These are phyloP conservation scores for Boletus coccyginus DNA, from an alignment of 768 basidiomycete species.

Conservation along the genomic window DNA sequence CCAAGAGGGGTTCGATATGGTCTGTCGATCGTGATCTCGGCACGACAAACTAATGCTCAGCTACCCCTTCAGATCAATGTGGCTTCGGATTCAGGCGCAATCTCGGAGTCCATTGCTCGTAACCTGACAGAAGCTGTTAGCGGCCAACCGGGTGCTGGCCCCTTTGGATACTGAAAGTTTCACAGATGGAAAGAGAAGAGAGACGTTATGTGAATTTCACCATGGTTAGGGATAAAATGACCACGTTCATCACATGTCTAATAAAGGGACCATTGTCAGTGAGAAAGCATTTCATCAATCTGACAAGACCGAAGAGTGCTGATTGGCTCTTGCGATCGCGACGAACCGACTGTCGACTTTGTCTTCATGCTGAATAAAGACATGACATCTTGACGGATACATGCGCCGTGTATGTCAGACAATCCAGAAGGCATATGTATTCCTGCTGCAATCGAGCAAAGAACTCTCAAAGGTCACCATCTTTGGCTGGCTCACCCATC, in stretches of 20 bases:
- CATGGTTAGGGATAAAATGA: not conserved
- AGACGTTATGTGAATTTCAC: not conserved
- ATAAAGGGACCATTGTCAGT: not conserved
- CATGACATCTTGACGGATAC: not conserved
- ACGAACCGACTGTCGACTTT: not conserved
- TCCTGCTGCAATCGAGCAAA: not conserved
- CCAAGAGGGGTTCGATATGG: constrained; percentile 54
- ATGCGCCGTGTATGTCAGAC: not conserved
- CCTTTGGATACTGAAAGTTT: constrained; percentile 8
- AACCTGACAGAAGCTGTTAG: constrained; percentile 23
- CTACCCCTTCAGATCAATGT: constrained; percentile 45
- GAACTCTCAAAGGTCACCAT: not conserved
- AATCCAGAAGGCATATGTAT: no score
- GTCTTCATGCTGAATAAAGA: not conserved
- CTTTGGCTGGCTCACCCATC: not conserved
- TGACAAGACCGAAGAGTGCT: not conserved
- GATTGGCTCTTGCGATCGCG: not conserved
- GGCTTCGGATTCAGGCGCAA: constrained; percentile 41
- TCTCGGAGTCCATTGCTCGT: constrained; percentile 35
- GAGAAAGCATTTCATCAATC: not conserved
- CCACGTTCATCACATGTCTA: not conserved
- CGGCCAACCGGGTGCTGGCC: constrained; percentile 3
- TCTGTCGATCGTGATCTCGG: constrained; percentile 15
- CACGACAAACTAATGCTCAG: not conserved
- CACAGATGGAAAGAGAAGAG: not conserved